Percentiles rank a stretch among this genome's conserved stretches.
Evolutionary conservation across 805 yeast species (phyloP).

Genomic region (Kodamaea fukazawae): DNA sequence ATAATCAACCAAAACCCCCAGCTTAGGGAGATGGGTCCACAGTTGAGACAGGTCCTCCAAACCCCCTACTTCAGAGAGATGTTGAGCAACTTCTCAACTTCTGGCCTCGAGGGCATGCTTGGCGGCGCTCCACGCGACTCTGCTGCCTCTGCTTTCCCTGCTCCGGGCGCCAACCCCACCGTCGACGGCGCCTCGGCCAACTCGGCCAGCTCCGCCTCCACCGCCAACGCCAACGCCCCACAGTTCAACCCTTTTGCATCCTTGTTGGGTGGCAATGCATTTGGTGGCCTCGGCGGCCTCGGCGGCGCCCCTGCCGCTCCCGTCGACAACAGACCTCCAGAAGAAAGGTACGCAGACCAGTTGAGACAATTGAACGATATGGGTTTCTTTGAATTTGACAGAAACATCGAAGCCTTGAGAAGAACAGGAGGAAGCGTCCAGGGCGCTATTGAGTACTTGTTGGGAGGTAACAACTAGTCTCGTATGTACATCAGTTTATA

Average conservation of each 20-base stretch:
- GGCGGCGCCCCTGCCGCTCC: conserved; percentile 31
- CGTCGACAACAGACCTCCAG: conserved; percentile 44
- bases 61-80: conserved; percentile 75
- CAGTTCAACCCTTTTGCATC: conserved; percentile 41
- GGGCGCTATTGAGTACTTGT: conserved; percentile 88
- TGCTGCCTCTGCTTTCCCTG: conserved; percentile 27
- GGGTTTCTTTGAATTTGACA: conserved; percentile 86
- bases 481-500: too few relatives aligned
- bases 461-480: conserved; percentile 24
- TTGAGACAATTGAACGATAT: conserved; percentile 47
- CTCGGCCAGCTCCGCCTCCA: background rate
- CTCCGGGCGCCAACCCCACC: conserved; percentile 40
- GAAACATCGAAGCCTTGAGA: conserved; percentile 87
- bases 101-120: conserved; percentile 63
- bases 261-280: conserved; percentile 48
- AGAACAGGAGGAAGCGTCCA: conserved; percentile 97
- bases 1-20: conserved; percentile 83
- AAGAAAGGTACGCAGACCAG: conserved; percentile 42
- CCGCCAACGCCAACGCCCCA: conserved; percentile 11
- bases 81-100: conserved; percentile 41
- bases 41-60: conserved; percentile 80
- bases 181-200: conserved; percentile 19
- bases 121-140: conserved; percentile 49
- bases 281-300: conserved; percentile 47
- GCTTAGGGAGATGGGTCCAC: conserved; percentile 83